These are phyloP conservation scores for Schizosaccharomyces versatilis DNA, from an alignment of 1,139 yeast species.

Conservation along the genomic window DNA sequence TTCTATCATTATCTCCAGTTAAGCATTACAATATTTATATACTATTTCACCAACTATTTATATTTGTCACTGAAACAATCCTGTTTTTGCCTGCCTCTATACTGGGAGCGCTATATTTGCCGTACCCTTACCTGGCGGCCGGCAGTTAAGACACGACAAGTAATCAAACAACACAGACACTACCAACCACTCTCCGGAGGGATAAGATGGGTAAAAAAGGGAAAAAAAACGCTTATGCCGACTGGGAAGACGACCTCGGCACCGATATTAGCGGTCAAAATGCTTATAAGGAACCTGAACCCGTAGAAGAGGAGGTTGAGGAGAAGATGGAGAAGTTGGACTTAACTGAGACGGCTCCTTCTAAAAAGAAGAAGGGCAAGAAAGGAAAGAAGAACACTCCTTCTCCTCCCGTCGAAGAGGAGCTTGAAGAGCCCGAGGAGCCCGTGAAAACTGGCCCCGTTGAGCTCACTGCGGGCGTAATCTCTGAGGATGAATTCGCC, in stretches of 20 bases:
- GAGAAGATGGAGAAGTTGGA: neutral
- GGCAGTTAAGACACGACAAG: neutral
- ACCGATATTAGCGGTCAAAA: constrained; percentile 7
- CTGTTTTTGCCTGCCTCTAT: too few relatives aligned
- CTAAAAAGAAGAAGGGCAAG: constrained; percentile 7
- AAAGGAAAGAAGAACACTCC: constrained; percentile 2
- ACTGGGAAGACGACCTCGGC: constrained; percentile 11
- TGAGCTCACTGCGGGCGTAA: constrained; percentile 7
- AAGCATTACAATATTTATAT: too few relatives aligned
- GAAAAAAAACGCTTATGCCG: constrained; percentile 8
- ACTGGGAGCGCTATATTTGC: too few relatives aligned
- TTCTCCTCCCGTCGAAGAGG: constrained; percentile 6
- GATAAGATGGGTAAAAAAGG: constrained; percentile 9
- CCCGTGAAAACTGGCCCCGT: constrained; percentile 7
- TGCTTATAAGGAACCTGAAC: neutral
- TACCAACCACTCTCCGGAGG: neutral
- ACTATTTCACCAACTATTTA: too few relatives aligned
- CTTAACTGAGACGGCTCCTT: constrained; percentile 3
- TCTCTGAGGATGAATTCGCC: constrained; percentile 12
- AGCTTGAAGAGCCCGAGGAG: constrained; percentile 2
- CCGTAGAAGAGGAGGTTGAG: constrained; percentile 2
- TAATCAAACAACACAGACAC: too few relatives aligned
- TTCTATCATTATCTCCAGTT: too few relatives aligned
- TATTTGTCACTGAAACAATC: too few relatives aligned
- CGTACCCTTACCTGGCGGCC: too few relatives aligned